Evolutionary conservation across 306 rosid species (phyloP), one percentile per base, ranked within the genome.

Genomic region (Fragaria iinumae): DNA sequence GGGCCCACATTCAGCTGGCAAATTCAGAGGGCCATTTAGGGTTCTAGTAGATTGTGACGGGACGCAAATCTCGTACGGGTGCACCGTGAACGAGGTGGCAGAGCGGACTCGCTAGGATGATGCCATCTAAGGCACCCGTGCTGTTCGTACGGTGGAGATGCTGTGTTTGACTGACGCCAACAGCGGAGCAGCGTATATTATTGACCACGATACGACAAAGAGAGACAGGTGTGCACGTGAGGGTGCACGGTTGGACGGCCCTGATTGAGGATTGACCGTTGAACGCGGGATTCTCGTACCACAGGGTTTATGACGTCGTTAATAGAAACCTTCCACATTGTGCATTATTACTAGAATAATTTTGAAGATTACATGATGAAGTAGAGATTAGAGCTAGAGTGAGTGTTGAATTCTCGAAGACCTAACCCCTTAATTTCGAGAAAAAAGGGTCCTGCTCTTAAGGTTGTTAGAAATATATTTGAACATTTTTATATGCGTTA

Each of bases 271-370:
- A 52, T 75, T 69, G 59, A 75, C 83, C 76, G 76, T 38, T 49
- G 76, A 62, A 60, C 60, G 72, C 65, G 76, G 79, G 55, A 74
- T 80, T 80, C 80, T 75, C 80, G 76, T 75, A 80, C 73, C 17
- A 34, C 4, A 16, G 43, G 4, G 38, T 44, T 50, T 17, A 6
- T 1, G 34, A 32, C 34, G 23, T 18, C 23, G 59, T 18, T 5
- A 53, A 49, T 4, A 16, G 55, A 16, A 49, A 49, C 55, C 13
- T 47, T 47, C 13, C 1, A 17, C 50, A 38, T 38, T 38, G 41
- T 38, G 48, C 10, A 2, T 29, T 32, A 32, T 44, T 44, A 44
- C 48, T 9, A 10, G 10, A 9, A 9, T 2, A 8, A 44, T 32
- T 32, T 32, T 44, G 4, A 47, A 9, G 50, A 47, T 11, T 47